phyloP scores from a whole-genome alignment of 495 filamentous ascomycete species.

The Neurospora tetraspora region DNA sequence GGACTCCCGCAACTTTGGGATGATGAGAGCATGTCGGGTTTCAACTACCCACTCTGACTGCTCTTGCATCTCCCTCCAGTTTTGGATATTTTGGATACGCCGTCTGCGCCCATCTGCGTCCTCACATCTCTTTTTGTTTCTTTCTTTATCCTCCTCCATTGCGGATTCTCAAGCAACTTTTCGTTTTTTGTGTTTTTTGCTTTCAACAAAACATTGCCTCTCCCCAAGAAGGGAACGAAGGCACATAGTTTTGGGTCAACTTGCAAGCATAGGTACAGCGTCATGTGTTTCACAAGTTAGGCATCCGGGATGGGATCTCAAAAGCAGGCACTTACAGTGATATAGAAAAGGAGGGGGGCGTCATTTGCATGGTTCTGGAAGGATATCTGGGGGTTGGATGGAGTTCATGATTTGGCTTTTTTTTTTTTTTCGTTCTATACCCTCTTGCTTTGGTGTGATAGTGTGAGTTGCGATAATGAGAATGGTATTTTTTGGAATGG shows the following conservation, averaged over 20 bases:
- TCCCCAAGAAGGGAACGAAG: not conserved
- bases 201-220: not conserved
- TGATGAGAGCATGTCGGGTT: constrained; percentile 17
- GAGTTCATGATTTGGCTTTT: not conserved
- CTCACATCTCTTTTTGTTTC: not conserved
- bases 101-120: not conserved
- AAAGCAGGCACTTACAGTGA: not conserved
- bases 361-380: not conserved
- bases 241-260: not conserved
- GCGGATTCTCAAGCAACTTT: not conserved
- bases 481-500: not conserved
- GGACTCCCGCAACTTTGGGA: constrained; percentile 22
- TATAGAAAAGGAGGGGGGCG: not conserved
- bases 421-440: not conserved
- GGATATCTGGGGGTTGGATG: not conserved
- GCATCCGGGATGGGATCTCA: not conserved
- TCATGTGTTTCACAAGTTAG: not conserved
- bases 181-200: not conserved
- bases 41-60: not conserved
- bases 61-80: not conserved
- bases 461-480: not conserved
- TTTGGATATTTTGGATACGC: not conserved
- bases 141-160: not conserved
- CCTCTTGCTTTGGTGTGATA: not conserved
- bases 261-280: not conserved